These are phyloP conservation scores for Knoxdaviesia capensis DNA, from an alignment of 2,329 filamentous ascomycete genomes.

Conservation along the genomic window DNA sequence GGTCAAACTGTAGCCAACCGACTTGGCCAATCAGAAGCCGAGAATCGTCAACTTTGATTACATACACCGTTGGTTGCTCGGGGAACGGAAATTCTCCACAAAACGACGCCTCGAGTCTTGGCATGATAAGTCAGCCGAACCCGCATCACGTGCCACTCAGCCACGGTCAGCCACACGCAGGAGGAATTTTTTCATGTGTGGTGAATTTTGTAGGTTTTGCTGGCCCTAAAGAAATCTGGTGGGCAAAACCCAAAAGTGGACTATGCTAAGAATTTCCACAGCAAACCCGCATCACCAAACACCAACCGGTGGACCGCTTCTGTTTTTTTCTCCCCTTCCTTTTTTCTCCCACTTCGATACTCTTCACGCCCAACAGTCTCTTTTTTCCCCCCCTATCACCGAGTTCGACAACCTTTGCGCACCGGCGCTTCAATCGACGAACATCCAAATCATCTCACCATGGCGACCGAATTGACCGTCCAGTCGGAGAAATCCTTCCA, in stretches of 20 bases:
- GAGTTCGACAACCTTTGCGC: conserved; percentile 12
- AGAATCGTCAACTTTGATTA: too few relatives aligned
- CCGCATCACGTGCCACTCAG: too few relatives aligned
- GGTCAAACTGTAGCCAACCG: too few relatives aligned
- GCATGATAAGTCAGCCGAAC: too few relatives aligned
- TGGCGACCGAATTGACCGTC: conserved; percentile 98
- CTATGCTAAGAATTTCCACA: too few relatives aligned
- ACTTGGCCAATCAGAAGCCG: too few relatives aligned
- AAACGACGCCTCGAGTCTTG: too few relatives aligned
- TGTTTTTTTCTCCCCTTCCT: conserved; percentile 4
- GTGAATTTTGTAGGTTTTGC: conserved; percentile 3
- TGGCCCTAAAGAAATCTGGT: conserved; percentile 5
- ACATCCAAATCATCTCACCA: conserved; percentile 22
- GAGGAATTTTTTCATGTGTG: not conserved
- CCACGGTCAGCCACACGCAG: too few relatives aligned
- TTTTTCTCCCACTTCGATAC: conserved; percentile 2
- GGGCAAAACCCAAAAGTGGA: not conserved
- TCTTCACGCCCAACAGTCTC: conserved; percentile 3
- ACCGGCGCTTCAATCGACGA: conserved; percentile 2
- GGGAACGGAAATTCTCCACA: too few relatives aligned
- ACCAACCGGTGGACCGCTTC: too few relatives aligned
- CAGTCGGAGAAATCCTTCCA: conserved; percentile 99
- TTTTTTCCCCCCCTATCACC: conserved; percentile 3
- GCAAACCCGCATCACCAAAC: too few relatives aligned
- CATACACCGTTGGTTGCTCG: too few relatives aligned